Conservation (phyloP, 768 basidiomycete genomes). For the Tricholoma bakamatsutake region DNA sequence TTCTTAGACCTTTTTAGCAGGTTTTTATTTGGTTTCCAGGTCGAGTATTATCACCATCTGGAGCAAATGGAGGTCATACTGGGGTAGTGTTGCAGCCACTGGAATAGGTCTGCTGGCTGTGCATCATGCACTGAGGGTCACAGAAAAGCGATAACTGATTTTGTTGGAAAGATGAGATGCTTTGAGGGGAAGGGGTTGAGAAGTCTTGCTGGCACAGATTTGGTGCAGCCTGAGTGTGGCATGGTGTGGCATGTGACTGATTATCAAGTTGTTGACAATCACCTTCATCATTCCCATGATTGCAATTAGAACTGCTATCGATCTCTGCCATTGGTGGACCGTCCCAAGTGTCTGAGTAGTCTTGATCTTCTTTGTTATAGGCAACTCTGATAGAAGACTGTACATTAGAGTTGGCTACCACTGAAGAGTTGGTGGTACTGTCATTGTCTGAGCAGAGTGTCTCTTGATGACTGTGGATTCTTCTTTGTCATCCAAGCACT, state of each 20-base stretch:
- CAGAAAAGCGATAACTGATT: background rate
- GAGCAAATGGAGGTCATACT: background rate
- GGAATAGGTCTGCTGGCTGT: background rate
- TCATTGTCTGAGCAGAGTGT: background rate
- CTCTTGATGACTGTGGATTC: background rate
- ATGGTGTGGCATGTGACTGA: too few species aligned
- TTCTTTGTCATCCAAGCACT: background rate
- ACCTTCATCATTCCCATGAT: too few species aligned
- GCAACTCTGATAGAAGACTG: too few species aligned
- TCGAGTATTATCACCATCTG: too few species aligned
- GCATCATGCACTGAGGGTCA: background rate
- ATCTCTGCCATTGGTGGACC: background rate
- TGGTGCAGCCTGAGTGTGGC: too few species aligned
- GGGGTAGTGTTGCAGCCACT: background rate
- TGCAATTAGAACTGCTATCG: background rate
- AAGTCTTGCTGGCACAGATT: too few species aligned
- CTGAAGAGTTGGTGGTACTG: background rate
- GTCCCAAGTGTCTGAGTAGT: too few species aligned
- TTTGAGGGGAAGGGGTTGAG: background rate
- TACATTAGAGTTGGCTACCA: too few species aligned
- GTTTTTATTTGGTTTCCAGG: too few species aligned
- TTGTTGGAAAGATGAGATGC: background rate
- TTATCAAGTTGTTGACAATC: too few species aligned
- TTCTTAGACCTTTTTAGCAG: too few species aligned
- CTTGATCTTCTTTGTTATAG: too few species aligned